Conservation (phyloP, 1,139 yeast species). For the Wickerhamomyces sp. region DNA sequence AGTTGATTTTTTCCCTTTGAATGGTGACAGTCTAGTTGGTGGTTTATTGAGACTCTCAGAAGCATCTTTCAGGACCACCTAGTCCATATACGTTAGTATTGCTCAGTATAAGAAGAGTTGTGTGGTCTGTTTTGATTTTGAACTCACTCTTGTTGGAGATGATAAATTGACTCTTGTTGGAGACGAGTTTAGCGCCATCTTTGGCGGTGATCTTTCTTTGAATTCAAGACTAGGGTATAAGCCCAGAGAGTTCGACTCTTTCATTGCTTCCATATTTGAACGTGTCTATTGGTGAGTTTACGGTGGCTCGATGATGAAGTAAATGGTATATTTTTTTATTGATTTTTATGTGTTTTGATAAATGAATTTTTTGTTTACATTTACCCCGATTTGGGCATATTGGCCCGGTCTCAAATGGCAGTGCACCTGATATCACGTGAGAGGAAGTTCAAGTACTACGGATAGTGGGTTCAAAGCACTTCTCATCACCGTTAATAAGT, state of each 20-base stretch:
- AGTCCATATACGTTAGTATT: neutral
- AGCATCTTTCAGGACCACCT: neutral
- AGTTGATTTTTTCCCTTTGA: conserved; percentile 15
- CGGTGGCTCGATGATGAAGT: neutral
- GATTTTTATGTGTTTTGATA: neutral
- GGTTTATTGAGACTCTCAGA: conserved; percentile 10
- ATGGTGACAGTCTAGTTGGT: conserved; percentile 21
- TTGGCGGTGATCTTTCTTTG: conserved; percentile 12
- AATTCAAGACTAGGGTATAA: conserved; percentile 12
- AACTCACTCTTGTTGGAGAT: conserved; percentile 4
- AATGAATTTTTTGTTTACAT: neutral
- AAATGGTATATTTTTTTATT: neutral
- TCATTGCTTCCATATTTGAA: conserved; percentile 4
- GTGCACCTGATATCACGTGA: too few relatives aligned
- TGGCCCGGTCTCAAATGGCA: too few relatives aligned
- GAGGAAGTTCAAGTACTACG: too few relatives aligned
- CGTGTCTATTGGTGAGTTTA: neutral
- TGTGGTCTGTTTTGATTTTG: conserved; percentile 1
- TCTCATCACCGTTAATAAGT: too few relatives aligned
- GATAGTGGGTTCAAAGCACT: too few relatives aligned
- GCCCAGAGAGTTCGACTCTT: conserved; percentile 9
- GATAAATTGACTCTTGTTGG: neutral
- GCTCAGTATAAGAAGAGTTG: conserved; percentile 1
- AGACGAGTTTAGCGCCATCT: conserved; percentile 1
- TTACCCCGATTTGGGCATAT: neutral